phyloP scores from a whole-genome alignment of 169 alveolate species.

The Babesia divergens region DNA sequence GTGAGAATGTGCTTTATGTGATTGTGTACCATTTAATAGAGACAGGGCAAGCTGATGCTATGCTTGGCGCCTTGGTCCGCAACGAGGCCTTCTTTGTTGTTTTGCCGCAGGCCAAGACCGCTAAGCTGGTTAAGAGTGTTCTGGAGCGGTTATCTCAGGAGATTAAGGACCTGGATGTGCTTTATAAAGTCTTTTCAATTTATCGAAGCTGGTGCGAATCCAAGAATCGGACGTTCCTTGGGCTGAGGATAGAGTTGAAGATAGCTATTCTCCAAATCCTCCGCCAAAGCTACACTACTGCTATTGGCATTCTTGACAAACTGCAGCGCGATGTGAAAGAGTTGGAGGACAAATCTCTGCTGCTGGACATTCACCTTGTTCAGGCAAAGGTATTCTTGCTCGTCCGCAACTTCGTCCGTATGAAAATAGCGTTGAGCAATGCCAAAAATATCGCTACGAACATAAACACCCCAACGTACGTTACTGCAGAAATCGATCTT shows the following conservation, averaged over 20 bases:
- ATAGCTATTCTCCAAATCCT: constrained; percentile 84
- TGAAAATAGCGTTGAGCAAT: constrained; percentile 92
- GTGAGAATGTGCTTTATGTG: constrained; percentile 52
- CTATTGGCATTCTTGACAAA: constrained; percentile 82
- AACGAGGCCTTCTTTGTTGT: constrained; percentile 73
- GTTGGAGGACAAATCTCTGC: constrained; percentile 91
- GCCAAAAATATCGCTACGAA: constrained; percentile 91
- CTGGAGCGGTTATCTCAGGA: constrained; percentile 73
- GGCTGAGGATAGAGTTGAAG: constrained; percentile 89
- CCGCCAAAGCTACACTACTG: constrained; percentile 80
- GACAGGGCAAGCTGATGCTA: constrained; percentile 67
- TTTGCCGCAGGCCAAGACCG: constrained; percentile 78
- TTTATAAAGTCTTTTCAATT: constrained; percentile 82
- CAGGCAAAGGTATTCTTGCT: constrained; percentile 91
- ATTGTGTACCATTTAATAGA: constrained; percentile 51
- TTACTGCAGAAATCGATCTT: constrained; percentile 93
- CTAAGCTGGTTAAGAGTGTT: constrained; percentile 67
- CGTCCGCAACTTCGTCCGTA: constrained; percentile 86
- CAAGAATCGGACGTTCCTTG: constrained; percentile 90
- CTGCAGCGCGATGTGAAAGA: constrained; percentile 88
- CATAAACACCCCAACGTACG: constrained; percentile 91
- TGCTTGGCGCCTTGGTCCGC: constrained; percentile 67
- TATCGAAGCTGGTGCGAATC: constrained; percentile 90
- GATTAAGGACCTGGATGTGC: constrained; percentile 66
- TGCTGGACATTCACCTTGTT: constrained; percentile 88